A percentile compares a stretch with the other conserved stretches of the same genome.
Conservation (phyloP, 352 stramenopile genomes). For the Globisporangium okanoganense region DNA sequence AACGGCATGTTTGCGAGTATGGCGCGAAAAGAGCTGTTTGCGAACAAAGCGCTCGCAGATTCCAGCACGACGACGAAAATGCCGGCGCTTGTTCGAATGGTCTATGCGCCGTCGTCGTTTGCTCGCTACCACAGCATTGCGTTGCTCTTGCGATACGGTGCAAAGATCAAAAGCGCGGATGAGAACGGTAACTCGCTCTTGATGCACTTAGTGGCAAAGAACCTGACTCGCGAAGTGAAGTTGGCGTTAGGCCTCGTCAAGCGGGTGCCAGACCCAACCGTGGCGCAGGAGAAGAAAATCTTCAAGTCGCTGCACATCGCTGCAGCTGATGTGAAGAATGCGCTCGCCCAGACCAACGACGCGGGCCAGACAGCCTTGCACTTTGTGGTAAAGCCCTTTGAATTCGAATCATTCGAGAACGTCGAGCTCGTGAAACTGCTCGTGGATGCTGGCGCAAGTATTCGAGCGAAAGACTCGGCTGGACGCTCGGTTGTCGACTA, state of each 20-base stretch:
- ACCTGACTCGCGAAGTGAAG: conserved; percentile 40
- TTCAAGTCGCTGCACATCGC: conserved; percentile 45
- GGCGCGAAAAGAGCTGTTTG: conserved; percentile 29
- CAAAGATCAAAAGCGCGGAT: conserved; percentile 44
- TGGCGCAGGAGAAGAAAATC: conserved; percentile 22
- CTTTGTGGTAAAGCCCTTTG: conserved; percentile 51
- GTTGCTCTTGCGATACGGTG: conserved; percentile 53
- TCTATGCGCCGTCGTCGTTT: conserved; percentile 27
- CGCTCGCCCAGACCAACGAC: conserved; percentile 37
- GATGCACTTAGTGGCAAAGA: conserved; percentile 56
- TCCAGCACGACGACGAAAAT: conserved; percentile 27
- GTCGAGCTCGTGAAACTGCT: conserved; percentile 42
- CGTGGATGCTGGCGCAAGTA: conserved; percentile 31
- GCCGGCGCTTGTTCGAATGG: conserved; percentile 38
- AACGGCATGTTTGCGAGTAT: conserved; percentile 41
- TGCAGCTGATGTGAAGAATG: conserved; percentile 32
- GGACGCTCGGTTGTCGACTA: conserved; percentile 54
- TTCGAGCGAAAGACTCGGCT: conserved; percentile 31
- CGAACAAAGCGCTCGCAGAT: conserved; percentile 28
- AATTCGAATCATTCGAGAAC: conserved; percentile 71
- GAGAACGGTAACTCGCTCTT: conserved; percentile 52
- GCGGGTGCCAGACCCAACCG: conserved; percentile 35
- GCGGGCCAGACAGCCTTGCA: conserved; percentile 49
- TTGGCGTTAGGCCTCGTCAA: conserved; percentile 44
- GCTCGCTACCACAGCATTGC: conserved; percentile 37